Conservation (phyloP, 2,329 filamentous ascomycete species). For the Penicillium sp. region DNA sequence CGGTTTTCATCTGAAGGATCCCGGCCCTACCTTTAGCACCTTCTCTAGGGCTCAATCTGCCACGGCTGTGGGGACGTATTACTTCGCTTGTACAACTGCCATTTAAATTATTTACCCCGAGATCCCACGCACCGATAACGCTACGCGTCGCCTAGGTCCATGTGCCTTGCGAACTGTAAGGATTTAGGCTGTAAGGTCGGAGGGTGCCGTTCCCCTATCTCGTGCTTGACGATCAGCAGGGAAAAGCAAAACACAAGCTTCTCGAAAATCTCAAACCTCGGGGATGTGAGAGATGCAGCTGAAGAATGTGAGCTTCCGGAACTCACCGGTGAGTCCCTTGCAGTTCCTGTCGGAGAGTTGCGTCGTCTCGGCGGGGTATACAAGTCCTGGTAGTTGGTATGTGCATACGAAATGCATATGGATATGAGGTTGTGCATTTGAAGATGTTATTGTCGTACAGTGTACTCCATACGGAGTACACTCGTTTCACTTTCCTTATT, state of each 20-base stretch:
- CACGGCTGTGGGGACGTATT: neutral
- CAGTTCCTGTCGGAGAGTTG: constrained; percentile 2
- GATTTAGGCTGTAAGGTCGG: constrained; percentile 6
- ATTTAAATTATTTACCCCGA: neutral
- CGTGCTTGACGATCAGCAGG: neutral
- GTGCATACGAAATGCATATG: neutral
- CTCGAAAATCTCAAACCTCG: constrained; percentile 1
- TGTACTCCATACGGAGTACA: neutral
- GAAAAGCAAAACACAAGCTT: neutral
- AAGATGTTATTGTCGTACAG: neutral
- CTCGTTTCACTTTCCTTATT: neutral
- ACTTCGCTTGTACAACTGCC: neutral
- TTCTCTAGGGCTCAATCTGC: constrained; percentile 4
- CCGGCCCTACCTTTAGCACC: neutral
- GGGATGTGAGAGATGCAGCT: constrained; percentile 5
- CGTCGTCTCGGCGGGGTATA: constrained; percentile 9
- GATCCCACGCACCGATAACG: neutral
- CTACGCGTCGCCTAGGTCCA: neutral
- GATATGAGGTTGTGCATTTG: neutral
- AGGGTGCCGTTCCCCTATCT: constrained; percentile 5
- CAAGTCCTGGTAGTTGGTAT: neutral
- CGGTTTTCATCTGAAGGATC: constrained; percentile 8
- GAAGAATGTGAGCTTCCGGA: constrained; percentile 9
- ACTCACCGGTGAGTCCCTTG: constrained; percentile 6
- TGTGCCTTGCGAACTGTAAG: neutral